phyloP scores from a whole-genome alignment of 2,329 filamentous ascomycete species.

The Nothophaeocryptopus gaeumannii region DNA sequence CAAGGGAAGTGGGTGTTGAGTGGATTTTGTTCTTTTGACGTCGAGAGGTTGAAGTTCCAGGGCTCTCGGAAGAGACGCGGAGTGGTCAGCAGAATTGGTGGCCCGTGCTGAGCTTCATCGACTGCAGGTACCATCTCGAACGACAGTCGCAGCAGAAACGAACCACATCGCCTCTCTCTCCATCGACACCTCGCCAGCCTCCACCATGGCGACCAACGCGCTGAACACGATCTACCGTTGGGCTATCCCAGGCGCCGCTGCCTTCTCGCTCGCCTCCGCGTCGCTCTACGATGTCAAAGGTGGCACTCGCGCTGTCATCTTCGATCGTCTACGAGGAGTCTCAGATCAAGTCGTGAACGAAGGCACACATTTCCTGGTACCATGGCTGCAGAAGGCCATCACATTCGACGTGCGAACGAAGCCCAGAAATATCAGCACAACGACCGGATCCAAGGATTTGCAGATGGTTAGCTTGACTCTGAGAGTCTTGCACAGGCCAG shows the following conservation, averaged over 20 bases:
- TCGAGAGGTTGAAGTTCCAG: constrained; percentile 2
- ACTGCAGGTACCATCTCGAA: not conserved
- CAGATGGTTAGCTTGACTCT: constrained; percentile 99
- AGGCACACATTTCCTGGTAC: constrained; percentile 93
- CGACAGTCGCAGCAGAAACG: not conserved
- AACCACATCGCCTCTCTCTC: not conserved
- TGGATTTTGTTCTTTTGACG: constrained; percentile 1
- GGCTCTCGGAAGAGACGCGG: not conserved
- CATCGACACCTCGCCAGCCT: constrained; percentile 3
- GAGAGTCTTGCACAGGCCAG: constrained; percentile 89
- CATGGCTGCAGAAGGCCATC: constrained; percentile 93
- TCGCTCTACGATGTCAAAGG: constrained; percentile 97
- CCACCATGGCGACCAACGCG: constrained; percentile 42
- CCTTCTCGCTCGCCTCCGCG: constrained; percentile 65
- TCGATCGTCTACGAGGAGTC: constrained; percentile 88
- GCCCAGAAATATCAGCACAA: constrained; percentile 95
- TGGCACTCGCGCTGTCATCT: constrained; percentile 93
- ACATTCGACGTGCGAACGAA: constrained; percentile 97
- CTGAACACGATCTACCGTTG: constrained; percentile 63
- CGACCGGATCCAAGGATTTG: constrained; percentile 96
- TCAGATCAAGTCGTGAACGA: constrained; percentile 91
- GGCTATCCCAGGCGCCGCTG: constrained; percentile 72
- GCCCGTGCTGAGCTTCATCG: not conserved
- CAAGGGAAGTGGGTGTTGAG: not conserved
- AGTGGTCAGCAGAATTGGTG: too few relatives aligned